Base-by-base conservation (phyloP, 306 rosid genomes). In the Sindora glabra region DNA sequence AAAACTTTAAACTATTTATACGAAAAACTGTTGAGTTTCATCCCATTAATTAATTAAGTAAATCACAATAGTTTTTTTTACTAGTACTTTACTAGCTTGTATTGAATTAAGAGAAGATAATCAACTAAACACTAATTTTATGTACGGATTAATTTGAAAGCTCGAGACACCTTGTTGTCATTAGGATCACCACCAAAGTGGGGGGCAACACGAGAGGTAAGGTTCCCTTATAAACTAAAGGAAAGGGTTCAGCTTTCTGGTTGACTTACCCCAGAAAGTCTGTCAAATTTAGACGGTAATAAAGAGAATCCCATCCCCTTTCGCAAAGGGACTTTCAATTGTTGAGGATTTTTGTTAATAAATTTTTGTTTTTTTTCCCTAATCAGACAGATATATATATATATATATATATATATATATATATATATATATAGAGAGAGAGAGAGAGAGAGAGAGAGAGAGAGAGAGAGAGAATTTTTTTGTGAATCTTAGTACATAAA, bases 221-320 rank as follows among this genome's bases (percentile, higher is more conserved):
- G 81, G 80, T 83, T 79, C 83, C 79, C 70, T 61, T 64, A 64
- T 47, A 67, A 68, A 72, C 76, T 42, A 16, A 9, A 32, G 68
- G 64, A 76, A 69, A 55, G 51, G 56, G 55, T 53, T n/a, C 39
- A 82, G 77, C 92, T 82, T 84, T 83, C 77, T 80, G 37, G 96
- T 88, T 88, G 96, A 88, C 96, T 82, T 88, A 40, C 61, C 78
- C 74, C 60, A 84, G 82, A 82, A 88, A 88, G 96, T 82, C 66
- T 65, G 87, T 75, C 83, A 74, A 87, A 65, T 78, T 83, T 86
- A 77, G 83, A 80, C 79, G 58, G 46, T 49, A 73, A 56, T 63
- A 77, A 82, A 77, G 83, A 81, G 89, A 79, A 84, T 79, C 96
- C 82, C 67, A 84, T 84, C 82, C 92, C 72, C 74, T 75, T 65